Percentiles rank a stretch among this genome's conserved stretches.
These are phyloP conservation scores for Neofusicoccum kwambonambiense DNA, from an alignment of 2,329 filamentous ascomycete genomes.

Conservation along the genomic window DNA sequence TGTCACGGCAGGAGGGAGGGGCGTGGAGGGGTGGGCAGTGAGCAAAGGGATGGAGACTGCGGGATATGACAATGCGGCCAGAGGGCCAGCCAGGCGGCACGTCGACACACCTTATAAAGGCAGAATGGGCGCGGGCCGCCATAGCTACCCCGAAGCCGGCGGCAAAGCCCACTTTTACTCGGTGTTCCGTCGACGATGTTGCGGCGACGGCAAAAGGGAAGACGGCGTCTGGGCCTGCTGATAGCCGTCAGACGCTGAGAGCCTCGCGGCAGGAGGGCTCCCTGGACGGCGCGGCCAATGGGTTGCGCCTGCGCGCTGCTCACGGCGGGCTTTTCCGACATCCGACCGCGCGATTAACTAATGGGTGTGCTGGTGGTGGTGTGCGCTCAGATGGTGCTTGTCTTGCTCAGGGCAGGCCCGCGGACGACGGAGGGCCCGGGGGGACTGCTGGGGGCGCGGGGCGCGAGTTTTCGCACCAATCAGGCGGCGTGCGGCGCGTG, in stretches of 20 bases:
- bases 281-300: neutral
- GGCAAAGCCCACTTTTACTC: constrained; percentile 29
- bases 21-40: neutral
- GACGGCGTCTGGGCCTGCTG: constrained; percentile 9
- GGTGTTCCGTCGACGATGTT: constrained; percentile 10
- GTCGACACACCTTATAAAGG: constrained; percentile 18
- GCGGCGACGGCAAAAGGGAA: constrained; percentile 1
- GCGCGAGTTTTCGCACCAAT: constrained; percentile 14
- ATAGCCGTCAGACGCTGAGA: neutral
- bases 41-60: neutral
- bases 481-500: constrained; percentile 21
- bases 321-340: constrained; percentile 1
- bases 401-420: neutral
- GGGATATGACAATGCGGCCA: neutral
- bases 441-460: neutral
- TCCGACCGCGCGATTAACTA: neutral
- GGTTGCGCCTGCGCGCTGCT: neutral
- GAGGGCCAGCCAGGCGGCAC: neutral
- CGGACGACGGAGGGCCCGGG: neutral
- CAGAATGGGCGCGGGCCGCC: constrained; percentile 19
- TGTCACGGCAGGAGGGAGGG: constrained; percentile 18
- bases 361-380: constrained; percentile 4
- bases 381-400: neutral
- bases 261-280: neutral
- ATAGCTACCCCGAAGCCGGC: constrained; percentile 32